phyloP scores from a whole-genome alignment of 1,139 yeast genomes.

The Suhomyces taliae region DNA sequence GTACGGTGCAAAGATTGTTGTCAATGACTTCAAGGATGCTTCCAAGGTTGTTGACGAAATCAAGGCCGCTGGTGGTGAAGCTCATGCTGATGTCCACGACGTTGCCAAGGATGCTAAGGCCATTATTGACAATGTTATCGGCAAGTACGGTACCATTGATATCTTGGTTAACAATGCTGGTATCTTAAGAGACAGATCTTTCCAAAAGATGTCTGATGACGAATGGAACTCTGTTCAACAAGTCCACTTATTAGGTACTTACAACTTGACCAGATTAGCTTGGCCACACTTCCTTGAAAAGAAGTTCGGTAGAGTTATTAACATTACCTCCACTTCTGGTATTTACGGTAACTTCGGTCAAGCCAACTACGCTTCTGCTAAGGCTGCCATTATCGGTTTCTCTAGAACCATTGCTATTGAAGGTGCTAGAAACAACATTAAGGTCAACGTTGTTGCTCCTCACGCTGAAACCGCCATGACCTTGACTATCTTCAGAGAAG shows the following conservation, averaged over 20 bases:
- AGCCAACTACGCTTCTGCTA: constrained; percentile 93
- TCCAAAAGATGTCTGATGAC: constrained; percentile 76
- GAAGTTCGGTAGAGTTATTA: constrained; percentile 78
- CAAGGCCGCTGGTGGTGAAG: constrained; percentile 72
- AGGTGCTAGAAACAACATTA: constrained; percentile 77
- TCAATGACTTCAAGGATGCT: constrained; percentile 86
- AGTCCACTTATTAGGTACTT: constrained; percentile 84
- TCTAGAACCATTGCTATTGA: constrained; percentile 86
- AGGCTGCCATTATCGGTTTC: constrained; percentile 84
- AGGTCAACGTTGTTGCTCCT: constrained; percentile 86
- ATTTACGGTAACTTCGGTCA: constrained; percentile 98
- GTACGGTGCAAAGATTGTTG: constrained; percentile 94
- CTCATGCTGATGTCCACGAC: constrained; percentile 81
- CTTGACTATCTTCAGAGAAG: constrained; percentile 73
- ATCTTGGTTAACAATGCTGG: constrained; percentile 92
- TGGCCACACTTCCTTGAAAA: constrained; percentile 88
- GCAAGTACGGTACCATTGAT: constrained; percentile 81
- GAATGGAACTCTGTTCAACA: constrained; percentile 83
- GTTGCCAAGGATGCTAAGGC: constrained; percentile 76
- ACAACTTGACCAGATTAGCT: constrained; percentile 80
- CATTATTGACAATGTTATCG: constrained; percentile 77
- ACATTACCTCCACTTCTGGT: constrained; percentile 93
- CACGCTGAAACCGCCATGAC: constrained; percentile 99
- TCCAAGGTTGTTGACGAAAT: constrained; percentile 75
- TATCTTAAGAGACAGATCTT: constrained; percentile 86